Percentiles rank a stretch among this genome's conserved stretches.
Conservation (phyloP, 1,284 basidiomycete genomes). For the Coriolopsis trogii region DNA sequence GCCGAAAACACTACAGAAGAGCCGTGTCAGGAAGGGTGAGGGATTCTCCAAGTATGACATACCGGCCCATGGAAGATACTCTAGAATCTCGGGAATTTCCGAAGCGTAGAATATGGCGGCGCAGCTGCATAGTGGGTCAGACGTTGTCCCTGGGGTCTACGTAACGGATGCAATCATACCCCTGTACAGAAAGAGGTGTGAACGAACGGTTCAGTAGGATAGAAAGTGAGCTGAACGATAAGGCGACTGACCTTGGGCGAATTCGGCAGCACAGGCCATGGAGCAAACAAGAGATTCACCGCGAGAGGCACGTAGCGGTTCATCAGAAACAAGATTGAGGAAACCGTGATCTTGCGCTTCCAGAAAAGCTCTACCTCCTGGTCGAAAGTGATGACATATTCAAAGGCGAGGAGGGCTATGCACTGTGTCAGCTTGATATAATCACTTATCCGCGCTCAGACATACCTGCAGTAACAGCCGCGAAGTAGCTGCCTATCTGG, state of each 20-base stretch:
- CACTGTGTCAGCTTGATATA: not conserved
- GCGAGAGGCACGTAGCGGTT: not conserved
- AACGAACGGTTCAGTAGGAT: not conserved
- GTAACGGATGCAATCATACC: not conserved
- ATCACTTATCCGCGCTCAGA: not conserved
- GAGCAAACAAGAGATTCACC: not conserved
- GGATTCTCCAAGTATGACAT: not conserved
- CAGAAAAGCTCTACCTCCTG: not conserved
- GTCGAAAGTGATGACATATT: slow-evolving; percentile 8
- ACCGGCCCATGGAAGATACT: slow-evolving; percentile 1
- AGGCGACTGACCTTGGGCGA: not conserved
- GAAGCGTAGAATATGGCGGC: not conserved
- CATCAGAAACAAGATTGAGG: not conserved
- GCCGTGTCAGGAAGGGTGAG: not conserved
- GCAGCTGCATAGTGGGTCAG: not conserved
- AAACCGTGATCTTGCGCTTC: not conserved
- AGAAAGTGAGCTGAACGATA: not conserved
- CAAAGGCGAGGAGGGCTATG: slow-evolving; percentile 4
- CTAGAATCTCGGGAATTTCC: not conserved
- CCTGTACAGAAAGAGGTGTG: not conserved
- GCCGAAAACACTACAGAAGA: not conserved
- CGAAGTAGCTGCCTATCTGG: not conserved
- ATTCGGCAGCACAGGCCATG: not conserved
- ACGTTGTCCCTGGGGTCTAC: not conserved
- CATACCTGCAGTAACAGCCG: not conserved